These are phyloP conservation scores for Yueomyces sinensis DNA, from an alignment of 805 yeast genomes.

Conservation along the genomic window DNA sequence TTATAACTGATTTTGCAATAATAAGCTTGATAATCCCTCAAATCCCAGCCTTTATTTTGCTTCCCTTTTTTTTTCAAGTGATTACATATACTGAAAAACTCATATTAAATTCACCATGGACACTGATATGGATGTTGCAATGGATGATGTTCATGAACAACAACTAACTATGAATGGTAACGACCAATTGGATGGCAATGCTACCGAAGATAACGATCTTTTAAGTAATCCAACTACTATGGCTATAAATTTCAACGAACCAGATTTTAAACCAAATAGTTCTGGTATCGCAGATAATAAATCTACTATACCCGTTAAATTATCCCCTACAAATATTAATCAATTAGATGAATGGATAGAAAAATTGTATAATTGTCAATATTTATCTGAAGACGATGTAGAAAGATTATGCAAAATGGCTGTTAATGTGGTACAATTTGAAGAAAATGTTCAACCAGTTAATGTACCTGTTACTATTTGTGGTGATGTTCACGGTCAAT, in stretches of 20 bases:
- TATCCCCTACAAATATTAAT: conserved; percentile 35
- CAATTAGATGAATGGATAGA: conserved; percentile 86
- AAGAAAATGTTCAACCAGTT: conserved; percentile 92
- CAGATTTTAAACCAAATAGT: conserved; percentile 19
- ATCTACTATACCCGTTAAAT: conserved; percentile 27
- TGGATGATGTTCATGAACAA: conserved; percentile 55
- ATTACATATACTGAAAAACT: too few relatives aligned
- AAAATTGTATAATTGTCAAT: conserved; percentile 64
- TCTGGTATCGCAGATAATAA: conserved; percentile 28
- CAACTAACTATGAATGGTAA: conserved; percentile 19
- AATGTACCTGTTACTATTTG: conserved; percentile 93
- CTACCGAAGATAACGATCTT: conserved; percentile 2
- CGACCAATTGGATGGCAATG: neutral
- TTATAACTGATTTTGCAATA: too few relatives aligned
- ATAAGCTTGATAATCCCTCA: too few relatives aligned
- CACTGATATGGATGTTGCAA: conserved; percentile 67
- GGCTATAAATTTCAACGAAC: neutral
- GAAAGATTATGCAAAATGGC: conserved; percentile 79
- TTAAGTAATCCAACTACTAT: neutral
- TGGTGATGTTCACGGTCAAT: conserved; percentile 95
- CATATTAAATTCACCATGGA: conserved; percentile 34
- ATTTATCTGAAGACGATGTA: conserved; percentile 69
- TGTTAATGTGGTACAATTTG: conserved; percentile 77
- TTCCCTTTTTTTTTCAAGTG: too few relatives aligned
- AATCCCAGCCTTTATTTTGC: neutral